phyloP scores from a whole-genome alignment of 371 early-diverging fungal genomes.

The Apophysomyces trapeziformis region DNA sequence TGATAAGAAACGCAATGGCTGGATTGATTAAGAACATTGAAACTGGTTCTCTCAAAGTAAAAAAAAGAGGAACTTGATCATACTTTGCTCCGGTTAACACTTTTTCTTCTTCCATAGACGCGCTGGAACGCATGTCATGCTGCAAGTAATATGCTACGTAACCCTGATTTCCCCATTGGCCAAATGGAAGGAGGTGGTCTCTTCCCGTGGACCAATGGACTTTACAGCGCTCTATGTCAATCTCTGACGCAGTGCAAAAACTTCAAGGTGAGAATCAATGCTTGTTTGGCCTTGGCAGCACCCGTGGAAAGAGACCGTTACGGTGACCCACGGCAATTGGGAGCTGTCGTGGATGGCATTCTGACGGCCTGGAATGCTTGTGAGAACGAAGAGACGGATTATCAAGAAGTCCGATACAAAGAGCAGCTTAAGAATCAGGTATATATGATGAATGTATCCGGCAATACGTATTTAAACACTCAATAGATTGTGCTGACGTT shows the following conservation, averaged over 20 bases:
- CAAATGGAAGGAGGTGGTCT: conserved; percentile 27
- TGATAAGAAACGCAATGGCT: conserved; percentile 60
- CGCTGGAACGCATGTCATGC: conserved; percentile 90
- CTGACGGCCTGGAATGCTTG: conserved; percentile 47
- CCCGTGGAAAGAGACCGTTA: conserved; percentile 51
- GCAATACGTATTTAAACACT: neutral
- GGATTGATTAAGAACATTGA: conserved; percentile 72
- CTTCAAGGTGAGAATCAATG: conserved; percentile 83
- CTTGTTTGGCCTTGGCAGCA: conserved; percentile 67
- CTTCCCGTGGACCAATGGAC: conserved; percentile 56
- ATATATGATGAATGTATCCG: neutral
- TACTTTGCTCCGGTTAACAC: too few species aligned
- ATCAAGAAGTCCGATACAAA: conserved; percentile 67
- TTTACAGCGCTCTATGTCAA: conserved; percentile 61
- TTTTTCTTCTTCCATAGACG: conserved; percentile 37
- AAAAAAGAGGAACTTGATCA: neutral
- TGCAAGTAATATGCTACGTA: conserved; percentile 65
- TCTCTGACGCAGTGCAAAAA: conserved; percentile 68
- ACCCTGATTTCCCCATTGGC: conserved; percentile 67
- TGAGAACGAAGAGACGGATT: conserved; percentile 34
- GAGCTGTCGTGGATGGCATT: conserved; percentile 48
- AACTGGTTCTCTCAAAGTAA: conserved; percentile 74
- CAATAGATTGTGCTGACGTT: neutral
- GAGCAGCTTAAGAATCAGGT: conserved; percentile 63
- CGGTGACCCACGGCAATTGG: conserved; percentile 47